These are phyloP conservation scores for Ambrosia trifida DNA, from an alignment of 129 eudicot species.

Conservation along the genomic window DNA sequence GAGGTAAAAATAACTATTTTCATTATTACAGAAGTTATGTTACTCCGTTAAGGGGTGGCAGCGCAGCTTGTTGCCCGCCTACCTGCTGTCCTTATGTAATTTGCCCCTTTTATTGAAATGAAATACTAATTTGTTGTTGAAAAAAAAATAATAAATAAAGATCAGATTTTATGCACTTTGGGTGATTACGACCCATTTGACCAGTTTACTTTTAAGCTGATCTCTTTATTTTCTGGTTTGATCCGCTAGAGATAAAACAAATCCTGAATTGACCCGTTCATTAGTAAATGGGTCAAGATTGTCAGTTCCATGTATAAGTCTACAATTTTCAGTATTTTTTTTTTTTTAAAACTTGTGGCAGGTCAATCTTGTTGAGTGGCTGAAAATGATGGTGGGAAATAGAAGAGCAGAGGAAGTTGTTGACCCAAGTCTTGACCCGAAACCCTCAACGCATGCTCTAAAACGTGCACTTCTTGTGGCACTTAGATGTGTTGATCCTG, in stretches of 20 bases:
- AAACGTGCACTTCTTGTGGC: slow-evolving; percentile 93
- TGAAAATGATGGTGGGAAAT: slow-evolving; percentile 89
- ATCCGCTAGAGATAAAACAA: neutral
- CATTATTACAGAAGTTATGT: neutral
- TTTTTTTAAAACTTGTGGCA: slow-evolving; percentile 24
- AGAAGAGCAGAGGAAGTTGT: slow-evolving; percentile 93
- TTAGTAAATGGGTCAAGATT: neutral
- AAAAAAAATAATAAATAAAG: too few species aligned
- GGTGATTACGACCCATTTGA: neutral
- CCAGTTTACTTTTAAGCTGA: neutral
- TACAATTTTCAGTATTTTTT: neutral
- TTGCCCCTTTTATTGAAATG: too few species aligned
- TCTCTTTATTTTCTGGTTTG: neutral
- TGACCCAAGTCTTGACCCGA: slow-evolving; percentile 76
- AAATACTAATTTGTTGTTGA: too few species aligned
- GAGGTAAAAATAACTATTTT: slow-evolving; percentile 53
- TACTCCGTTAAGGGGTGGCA: neutral
- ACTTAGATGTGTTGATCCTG: slow-evolving; percentile 95
- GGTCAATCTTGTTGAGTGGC: slow-evolving; percentile 99
- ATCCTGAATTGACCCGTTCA: neutral
- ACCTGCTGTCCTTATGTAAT: too few species aligned
- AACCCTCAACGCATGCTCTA: slow-evolving; percentile 77
- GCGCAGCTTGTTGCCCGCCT: too few species aligned
- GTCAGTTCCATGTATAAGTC: slow-evolving; percentile 3
- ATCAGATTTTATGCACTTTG: neutral